These are phyloP conservation scores for Leccinum fibrillosum DNA, from an alignment of 768 basidiomycete genomes.

Conservation along the genomic window DNA sequence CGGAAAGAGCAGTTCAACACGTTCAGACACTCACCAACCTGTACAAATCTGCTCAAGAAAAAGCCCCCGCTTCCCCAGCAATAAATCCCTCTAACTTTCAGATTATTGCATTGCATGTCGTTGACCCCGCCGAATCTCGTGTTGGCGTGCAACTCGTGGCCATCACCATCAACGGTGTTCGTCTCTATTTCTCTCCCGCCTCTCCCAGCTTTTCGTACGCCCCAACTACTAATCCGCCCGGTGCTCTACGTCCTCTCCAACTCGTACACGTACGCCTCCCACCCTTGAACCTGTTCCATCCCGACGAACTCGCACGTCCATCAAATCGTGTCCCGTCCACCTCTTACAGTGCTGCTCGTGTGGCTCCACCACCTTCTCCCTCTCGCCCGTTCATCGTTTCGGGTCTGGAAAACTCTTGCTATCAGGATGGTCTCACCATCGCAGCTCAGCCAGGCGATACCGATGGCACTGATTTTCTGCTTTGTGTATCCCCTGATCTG, in stretches of 20 bases:
- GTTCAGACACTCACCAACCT: slow-evolving; percentile 74
- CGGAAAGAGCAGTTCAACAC: slow-evolving; percentile 66
- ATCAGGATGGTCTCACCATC: slow-evolving; percentile 63
- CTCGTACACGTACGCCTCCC: slow-evolving; percentile 79
- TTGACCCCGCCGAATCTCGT: slow-evolving; percentile 65
- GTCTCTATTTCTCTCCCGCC: slow-evolving; percentile 76
- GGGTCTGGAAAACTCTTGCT: slow-evolving; percentile 59
- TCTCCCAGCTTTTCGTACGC: slow-evolving; percentile 48
- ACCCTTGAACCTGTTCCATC: slow-evolving; percentile 71
- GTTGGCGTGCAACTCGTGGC: slow-evolving; percentile 74
- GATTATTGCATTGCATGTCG: slow-evolving; percentile 66
- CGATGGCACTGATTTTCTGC: slow-evolving; percentile 69
- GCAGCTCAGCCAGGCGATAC: slow-evolving; percentile 73
- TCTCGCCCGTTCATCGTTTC: slow-evolving; percentile 59
- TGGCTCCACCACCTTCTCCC: slow-evolving; percentile 39
- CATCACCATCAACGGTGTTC: slow-evolving; percentile 75
- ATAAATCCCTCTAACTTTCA: slow-evolving; percentile 68
- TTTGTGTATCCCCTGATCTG: slow-evolving; percentile 75
- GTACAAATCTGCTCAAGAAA: slow-evolving; percentile 75
- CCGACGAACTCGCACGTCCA: slow-evolving; percentile 60
- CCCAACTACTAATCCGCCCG: slow-evolving; percentile 26
- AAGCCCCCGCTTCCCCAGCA: slow-evolving; percentile 73
- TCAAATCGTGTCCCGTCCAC: slow-evolving; percentile 41
- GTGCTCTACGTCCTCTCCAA: slow-evolving; percentile 45
- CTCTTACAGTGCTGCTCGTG: slow-evolving; percentile 49